Evolutionary conservation across 2,329 filamentous ascomycete species (phyloP).

Genomic region (Fusarium sp.): DNA sequence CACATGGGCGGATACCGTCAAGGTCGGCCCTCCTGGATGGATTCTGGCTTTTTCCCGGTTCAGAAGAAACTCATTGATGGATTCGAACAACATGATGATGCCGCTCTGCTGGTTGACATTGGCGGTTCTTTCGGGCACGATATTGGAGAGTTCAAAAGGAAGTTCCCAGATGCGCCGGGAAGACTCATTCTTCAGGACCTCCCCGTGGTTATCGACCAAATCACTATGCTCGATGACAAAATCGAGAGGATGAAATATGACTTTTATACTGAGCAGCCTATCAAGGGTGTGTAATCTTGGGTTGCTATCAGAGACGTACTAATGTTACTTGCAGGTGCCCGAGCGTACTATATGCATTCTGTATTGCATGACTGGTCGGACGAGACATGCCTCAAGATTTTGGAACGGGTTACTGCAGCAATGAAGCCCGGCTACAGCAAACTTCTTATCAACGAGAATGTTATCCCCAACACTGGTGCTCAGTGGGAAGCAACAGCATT

Average conservation of each 20-base stretch:
- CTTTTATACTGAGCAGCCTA: slow-evolving; percentile 58
- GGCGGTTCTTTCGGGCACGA: slow-evolving; percentile 53
- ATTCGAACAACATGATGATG: slow-evolving; percentile 42
- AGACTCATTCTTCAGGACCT: slow-evolving; percentile 62
- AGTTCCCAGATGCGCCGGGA: slow-evolving; percentile 53
- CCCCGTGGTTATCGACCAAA: slow-evolving; percentile 52
- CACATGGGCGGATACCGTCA: slow-evolving; percentile 53
- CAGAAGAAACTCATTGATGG: slow-evolving; percentile 48
- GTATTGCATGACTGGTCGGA: slow-evolving; percentile 57
- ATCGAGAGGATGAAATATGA: slow-evolving; percentile 56
- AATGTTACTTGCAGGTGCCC: slow-evolving; percentile 44
- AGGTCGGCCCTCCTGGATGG: slow-evolving; percentile 51
- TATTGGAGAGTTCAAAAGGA: slow-evolving; percentile 47
- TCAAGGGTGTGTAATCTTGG: slow-evolving; percentile 50
- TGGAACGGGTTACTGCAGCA: slow-evolving; percentile 47
- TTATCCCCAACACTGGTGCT: slow-evolving; percentile 50
- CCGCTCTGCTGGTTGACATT: slow-evolving; percentile 50
- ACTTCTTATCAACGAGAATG: slow-evolving; percentile 53
- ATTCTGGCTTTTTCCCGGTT: slow-evolving; percentile 51
- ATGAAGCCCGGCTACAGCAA: slow-evolving; percentile 55
- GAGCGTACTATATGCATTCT: slow-evolving; percentile 55
- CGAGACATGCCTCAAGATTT: slow-evolving; percentile 47
- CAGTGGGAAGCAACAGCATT: slow-evolving; percentile 52
- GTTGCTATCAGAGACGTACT: background rate
- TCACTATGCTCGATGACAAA: slow-evolving; percentile 42